phyloP scores from a whole-genome alignment of 176 grass and related monocot genomes.

The Pontederia paniculata region DNA sequence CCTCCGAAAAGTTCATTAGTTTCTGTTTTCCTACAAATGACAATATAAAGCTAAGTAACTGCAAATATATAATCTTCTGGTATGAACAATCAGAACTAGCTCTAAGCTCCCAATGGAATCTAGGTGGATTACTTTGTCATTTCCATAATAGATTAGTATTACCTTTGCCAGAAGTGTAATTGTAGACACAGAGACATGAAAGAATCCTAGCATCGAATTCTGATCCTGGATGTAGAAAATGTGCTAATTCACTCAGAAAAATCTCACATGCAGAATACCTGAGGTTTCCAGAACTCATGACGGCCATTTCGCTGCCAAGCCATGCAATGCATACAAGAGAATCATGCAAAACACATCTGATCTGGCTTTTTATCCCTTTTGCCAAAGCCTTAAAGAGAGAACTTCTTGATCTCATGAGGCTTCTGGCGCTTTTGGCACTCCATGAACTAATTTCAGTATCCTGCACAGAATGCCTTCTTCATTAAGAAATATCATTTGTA shows the following conservation, averaged over 20 bases:
- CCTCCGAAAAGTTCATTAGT: slow-evolving; percentile 79
- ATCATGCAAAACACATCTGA: slow-evolving; percentile 57
- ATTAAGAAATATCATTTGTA: too few relatives aligned
- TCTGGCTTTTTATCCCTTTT: slow-evolving; percentile 74
- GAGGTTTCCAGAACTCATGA: slow-evolving; percentile 31
- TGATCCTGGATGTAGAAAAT: slow-evolving; percentile 66
- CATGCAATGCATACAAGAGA: slow-evolving; percentile 61
- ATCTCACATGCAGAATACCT: slow-evolving; percentile 66
- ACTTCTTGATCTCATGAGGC: slow-evolving; percentile 38
- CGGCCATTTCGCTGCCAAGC: slow-evolving; percentile 66
- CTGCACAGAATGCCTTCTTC: slow-evolving; percentile 16
- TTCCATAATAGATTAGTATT: too few relatives aligned
- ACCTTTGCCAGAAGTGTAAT: slow-evolving; percentile 97
- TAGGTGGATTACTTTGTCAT: too few relatives aligned
- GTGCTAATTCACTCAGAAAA: slow-evolving; percentile 51
- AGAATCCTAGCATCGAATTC: slow-evolving; percentile 77
- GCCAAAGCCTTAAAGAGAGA: slow-evolving; percentile 46
- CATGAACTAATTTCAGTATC: slow-evolving; percentile 73
- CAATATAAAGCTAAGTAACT: slow-evolving; percentile 11
- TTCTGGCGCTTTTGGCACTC: slow-evolving; percentile 43
- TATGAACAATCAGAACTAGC: not conserved
- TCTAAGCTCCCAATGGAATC: too few relatives aligned
- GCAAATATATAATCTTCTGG: too few relatives aligned
- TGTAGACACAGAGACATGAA: slow-evolving; percentile 80
- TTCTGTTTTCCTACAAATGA: slow-evolving; percentile 66